These are phyloP conservation scores for Alternaria consortialis DNA, from an alignment of 2,329 filamentous ascomycete genomes.

Conservation along the genomic window DNA sequence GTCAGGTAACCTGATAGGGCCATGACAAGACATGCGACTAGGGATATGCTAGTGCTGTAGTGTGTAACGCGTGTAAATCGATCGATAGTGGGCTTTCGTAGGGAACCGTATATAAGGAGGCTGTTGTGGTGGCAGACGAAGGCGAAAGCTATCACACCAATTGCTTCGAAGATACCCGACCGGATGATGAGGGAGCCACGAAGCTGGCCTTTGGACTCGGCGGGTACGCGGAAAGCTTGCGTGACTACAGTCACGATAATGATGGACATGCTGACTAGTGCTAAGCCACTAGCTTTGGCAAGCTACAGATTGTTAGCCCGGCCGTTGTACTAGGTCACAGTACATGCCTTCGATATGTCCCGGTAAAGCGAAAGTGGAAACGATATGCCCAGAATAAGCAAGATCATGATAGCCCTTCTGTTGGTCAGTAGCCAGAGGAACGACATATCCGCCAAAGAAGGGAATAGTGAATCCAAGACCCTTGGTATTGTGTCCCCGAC, in stretches of 20 bases:
- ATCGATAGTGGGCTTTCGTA: conserved; percentile 93
- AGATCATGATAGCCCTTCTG: conserved; percentile 82
- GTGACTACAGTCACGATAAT: conserved; percentile 89
- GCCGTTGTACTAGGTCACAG: conserved; percentile 16
- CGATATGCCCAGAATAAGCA: conserved; percentile 85
- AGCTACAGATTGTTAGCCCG: conserved; percentile 66
- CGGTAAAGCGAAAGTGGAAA: conserved; percentile 93
- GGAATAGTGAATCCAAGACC: conserved; percentile 84
- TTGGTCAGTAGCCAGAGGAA: conserved; percentile 85
- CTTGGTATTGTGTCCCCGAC: conserved; percentile 96
- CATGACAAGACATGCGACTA: conserved; percentile 90
- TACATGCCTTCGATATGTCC: conserved; percentile 84
- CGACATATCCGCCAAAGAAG: conserved; percentile 73
- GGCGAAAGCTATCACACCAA: conserved; percentile 95
- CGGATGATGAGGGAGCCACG: conserved; percentile 79
- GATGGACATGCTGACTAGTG: conserved; percentile 89
- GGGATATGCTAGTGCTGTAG: conserved; percentile 88
- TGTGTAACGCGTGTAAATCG: conserved; percentile 94
- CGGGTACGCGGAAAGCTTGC: conserved; percentile 78
- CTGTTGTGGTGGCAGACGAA: conserved; percentile 92
- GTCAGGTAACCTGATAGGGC: conserved; percentile 89
- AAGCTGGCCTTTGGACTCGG: conserved; percentile 76
- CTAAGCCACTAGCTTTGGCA: conserved; percentile 93
- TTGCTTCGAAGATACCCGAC: conserved; percentile 89
- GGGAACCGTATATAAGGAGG: conserved; percentile 94